A percentile compares a stretch with the other conserved stretches of the same genome.
Evolutionary conservation across 306 rosid genomes (phyloP).

Genomic region (Canavalia gladiata): DNA sequence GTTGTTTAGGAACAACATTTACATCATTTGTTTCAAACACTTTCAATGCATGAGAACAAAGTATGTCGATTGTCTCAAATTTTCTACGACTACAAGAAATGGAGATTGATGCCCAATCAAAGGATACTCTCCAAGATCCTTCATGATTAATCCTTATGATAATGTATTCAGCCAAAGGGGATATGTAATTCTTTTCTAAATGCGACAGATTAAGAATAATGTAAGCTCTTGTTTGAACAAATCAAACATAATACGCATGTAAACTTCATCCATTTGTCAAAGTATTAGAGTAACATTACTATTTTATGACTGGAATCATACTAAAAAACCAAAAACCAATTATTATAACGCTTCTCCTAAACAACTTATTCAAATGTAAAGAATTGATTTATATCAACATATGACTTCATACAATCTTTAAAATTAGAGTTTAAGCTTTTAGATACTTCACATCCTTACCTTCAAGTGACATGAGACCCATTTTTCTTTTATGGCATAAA

Average conservation of each 20-base stretch:
- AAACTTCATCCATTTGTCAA: background rate
- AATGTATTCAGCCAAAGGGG: background rate
- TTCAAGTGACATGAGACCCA: too few species aligned
- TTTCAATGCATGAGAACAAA: background rate
- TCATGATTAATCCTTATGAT: background rate
- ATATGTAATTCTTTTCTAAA: background rate
- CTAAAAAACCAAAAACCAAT: background rate
- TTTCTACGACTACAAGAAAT: background rate
- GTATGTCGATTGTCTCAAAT: background rate
- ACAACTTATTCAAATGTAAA: background rate
- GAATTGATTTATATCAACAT: background rate
- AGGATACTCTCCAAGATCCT: background rate
- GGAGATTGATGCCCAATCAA: background rate
- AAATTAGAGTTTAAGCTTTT: background rate
- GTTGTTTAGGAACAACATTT: too few species aligned
- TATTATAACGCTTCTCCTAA: background rate
- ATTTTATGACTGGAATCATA: background rate
- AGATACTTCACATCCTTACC: too few species aligned
- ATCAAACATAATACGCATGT: background rate
- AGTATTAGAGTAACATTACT: background rate
- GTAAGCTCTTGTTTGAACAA: background rate
- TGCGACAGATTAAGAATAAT: background rate
- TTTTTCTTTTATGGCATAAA: too few species aligned
- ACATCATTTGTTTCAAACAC: background rate
- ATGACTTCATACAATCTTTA: background rate